Base-by-base conservation (phyloP, 2,329 filamentous ascomycete species). In the Phyllosticta citriasiana region DNA sequence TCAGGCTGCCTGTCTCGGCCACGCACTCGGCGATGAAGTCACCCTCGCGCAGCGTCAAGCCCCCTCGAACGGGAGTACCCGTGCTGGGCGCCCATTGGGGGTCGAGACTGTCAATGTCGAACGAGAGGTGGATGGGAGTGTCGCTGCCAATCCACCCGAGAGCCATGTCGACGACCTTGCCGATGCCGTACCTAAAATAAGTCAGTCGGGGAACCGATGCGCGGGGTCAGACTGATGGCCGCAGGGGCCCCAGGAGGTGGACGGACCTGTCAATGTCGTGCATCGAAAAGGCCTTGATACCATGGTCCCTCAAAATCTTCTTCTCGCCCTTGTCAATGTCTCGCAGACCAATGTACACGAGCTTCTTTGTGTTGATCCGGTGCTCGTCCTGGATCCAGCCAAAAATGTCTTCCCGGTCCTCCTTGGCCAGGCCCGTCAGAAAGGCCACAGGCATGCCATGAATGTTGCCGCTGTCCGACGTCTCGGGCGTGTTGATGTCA, bases 371-470 rank as follows among this genome's bases (percentile, higher is more conserved):
- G 74, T 82, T 93, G 64, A 88, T 74, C 67, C 79, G 76, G 75
- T 90, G 84, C 63, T 91, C 87, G 16, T 88, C 82, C 70, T 85
- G 77, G 66, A 99, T 74, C 94, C 94, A 99, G 62, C 91, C 92
- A 77, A 99, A 97, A 63, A 88, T 84, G 69, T 94, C 88, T 64
- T 87, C 83, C 61, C 84, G 80, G 55, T 89, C 83, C 69, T 91
- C 89, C 66, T 79, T 85, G 54, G 92, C 89, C 62, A 99, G 79
- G 0, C 94, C 91, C 0, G 91, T 92, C 66, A 96, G 75, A 76
- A 97, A 99, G 3, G 90, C 85, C 47, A 97, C 89, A 2, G 94
- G 94, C 94, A 99, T 99, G 68, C 94, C 94, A 77, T 99, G 94
- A 65, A 99, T 88, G 77, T 97, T 97, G 35, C 94, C 94, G 67